Evolutionary conservation across 2,329 filamentous ascomycete species (phyloP).

Genomic region (Thelonectria discophora): DNA sequence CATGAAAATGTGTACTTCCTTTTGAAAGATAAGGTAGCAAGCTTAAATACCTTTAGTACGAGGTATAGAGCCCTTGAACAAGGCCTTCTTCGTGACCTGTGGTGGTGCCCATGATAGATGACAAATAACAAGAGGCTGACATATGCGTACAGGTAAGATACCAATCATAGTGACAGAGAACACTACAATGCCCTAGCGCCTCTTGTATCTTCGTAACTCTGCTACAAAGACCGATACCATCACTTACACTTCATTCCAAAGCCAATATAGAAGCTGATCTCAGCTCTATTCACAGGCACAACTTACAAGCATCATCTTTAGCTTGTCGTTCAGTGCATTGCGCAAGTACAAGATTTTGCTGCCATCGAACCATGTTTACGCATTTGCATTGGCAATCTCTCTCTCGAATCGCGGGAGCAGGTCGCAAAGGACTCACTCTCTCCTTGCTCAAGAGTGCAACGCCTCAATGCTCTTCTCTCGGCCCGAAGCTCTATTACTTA

Average conservation of each 20-base stretch:
- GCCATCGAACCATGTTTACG: slow-evolving; percentile 2
- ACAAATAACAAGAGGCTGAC: too few relatives aligned
- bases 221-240: background rate
- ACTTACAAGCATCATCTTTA: slow-evolving; percentile 5
- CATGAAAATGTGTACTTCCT: too few relatives aligned
- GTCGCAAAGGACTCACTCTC: background rate
- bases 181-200: background rate
- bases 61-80: too few relatives aligned
- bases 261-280: background rate
- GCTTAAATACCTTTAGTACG: too few relatives aligned
- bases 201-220: background rate
- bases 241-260: slow-evolving; percentile 3
- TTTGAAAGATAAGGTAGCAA: too few relatives aligned
- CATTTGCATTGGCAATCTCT: slow-evolving; percentile 7
- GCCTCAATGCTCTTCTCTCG: too few relatives aligned
- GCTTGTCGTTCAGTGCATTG: slow-evolving; percentile 2
- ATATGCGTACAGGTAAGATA: too few relatives aligned
- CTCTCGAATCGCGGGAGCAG: slow-evolving; percentile 6
- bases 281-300: background rate
- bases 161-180: background rate
- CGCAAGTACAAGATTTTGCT: slow-evolving; percentile 2
- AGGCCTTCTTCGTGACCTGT: too few relatives aligned
- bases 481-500: too few relatives aligned
- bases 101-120: too few relatives aligned
- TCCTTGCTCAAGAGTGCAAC: background rate